phyloP scores from a whole-genome alignment of 345 rosid genomes.

The Linum lewisii region DNA sequence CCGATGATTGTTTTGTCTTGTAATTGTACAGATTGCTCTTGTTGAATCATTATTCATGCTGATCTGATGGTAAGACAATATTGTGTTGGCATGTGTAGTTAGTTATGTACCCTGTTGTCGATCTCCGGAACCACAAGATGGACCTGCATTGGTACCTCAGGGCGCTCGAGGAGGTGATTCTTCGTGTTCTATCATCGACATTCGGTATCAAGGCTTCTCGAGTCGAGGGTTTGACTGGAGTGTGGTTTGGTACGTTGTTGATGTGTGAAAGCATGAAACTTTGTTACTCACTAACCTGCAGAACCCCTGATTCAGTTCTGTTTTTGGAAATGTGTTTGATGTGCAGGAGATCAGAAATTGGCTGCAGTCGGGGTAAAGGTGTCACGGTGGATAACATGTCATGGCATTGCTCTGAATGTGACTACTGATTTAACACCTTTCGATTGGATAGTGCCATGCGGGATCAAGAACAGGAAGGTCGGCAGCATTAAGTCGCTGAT shows the following conservation, averaged over 20 bases:
- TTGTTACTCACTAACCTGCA: too few relatives aligned
- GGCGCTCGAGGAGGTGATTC: slow-evolving; percentile 73
- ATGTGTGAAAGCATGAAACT: not conserved
- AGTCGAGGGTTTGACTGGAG: slow-evolving; percentile 70
- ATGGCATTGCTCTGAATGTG: slow-evolving; percentile 75
- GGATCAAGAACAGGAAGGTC: slow-evolving; percentile 52
- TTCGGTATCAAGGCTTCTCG: slow-evolving; percentile 71
- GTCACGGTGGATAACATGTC: slow-evolving; percentile 66
- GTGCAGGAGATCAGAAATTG: slow-evolving; percentile 55
- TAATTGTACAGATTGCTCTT: too few relatives aligned
- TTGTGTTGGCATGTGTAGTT: slow-evolving; percentile 38
- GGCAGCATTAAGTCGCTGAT: slow-evolving; percentile 53
- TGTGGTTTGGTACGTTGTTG: slow-evolving; percentile 64
- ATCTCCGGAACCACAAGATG: slow-evolving; percentile 83
- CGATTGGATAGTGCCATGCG: slow-evolving; percentile 63
- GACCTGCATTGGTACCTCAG: slow-evolving; percentile 95
- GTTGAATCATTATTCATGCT: too few relatives aligned
- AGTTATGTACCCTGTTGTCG: slow-evolving; percentile 78
- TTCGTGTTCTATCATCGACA: slow-evolving; percentile 55
- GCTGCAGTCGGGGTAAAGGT: slow-evolving; percentile 78
- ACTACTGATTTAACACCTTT: slow-evolving; percentile 70
- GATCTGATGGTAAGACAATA: not conserved
- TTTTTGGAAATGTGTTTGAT: too few relatives aligned
- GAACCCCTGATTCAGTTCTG: too few relatives aligned
- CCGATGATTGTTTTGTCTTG: too few relatives aligned